phyloP scores from a whole-genome alignment of 1,284 basidiomycete species.

The Cryptococcus sp. region DNA sequence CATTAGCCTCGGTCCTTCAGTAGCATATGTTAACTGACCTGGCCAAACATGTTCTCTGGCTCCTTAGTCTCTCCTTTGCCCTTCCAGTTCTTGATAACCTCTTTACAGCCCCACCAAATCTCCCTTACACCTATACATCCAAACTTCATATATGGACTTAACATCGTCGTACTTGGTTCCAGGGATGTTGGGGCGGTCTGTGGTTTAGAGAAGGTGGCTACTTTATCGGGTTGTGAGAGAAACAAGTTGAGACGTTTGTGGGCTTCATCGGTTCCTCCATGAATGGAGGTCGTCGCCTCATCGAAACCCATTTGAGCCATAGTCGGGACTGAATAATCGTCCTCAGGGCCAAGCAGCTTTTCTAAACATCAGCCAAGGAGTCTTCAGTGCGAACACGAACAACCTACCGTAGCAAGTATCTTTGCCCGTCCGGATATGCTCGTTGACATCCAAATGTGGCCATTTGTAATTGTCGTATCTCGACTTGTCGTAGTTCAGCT shows the following conservation, averaged over 20 bases:
- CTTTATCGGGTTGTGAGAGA: conserved; percentile 45
- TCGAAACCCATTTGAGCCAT: conserved; percentile 51
- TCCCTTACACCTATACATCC: conserved; percentile 51
- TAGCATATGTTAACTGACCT: conserved; percentile 6
- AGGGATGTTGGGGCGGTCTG: conserved; percentile 50
- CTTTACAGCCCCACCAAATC: conserved; percentile 48
- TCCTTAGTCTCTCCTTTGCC: conserved; percentile 28
- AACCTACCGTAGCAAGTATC: conserved; percentile 39
- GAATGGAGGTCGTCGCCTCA: conserved; percentile 49
- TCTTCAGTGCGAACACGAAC: background rate
- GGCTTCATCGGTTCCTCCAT: conserved; percentile 53
- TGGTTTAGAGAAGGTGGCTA: conserved; percentile 54
- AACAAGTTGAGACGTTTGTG: conserved; percentile 47
- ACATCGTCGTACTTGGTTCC: conserved; percentile 50
- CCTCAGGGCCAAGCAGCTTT: conserved; percentile 45
- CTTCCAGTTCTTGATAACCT: conserved; percentile 38
- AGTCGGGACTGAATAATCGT: conserved; percentile 52
- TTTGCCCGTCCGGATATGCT: conserved; percentile 27
- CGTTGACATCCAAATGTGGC: conserved; percentile 37
- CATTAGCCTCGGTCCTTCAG: background rate
- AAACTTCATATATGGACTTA: conserved; percentile 53
- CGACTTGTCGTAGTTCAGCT: conserved; percentile 20
- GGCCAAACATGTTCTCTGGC: conserved; percentile 44
- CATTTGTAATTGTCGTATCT: conserved; percentile 12
- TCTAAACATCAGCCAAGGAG: conserved; percentile 26